phyloP scores from a whole-genome alignment of 2,329 filamentous ascomycete genomes.

The Aspergillus novoparasiticus region DNA sequence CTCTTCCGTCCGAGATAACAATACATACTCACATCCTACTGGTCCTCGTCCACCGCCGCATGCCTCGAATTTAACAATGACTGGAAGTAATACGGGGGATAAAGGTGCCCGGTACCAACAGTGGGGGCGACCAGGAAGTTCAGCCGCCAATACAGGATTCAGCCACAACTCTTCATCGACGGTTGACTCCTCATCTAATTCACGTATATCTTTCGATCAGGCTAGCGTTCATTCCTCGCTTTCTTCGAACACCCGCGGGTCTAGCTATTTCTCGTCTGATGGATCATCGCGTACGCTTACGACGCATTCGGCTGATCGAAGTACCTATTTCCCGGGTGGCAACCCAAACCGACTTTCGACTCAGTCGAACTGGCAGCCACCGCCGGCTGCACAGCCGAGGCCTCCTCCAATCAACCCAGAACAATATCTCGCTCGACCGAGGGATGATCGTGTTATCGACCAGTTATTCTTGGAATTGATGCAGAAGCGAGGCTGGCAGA shows the following conservation, averaged over 20 bases:
- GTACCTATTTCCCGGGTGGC: constrained; percentile 26
- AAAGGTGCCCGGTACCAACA: constrained; percentile 73
- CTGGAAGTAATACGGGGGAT: constrained; percentile 72
- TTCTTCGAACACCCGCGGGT: constrained; percentile 61
- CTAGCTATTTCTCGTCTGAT: constrained; percentile 60
- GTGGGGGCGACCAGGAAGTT: constrained; percentile 67
- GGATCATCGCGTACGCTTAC: constrained; percentile 49
- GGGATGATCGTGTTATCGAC: constrained; percentile 74
- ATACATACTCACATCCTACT: constrained; percentile 58
- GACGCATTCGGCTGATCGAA: constrained; percentile 39
- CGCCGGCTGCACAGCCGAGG: constrained; percentile 31
- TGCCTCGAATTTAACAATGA: constrained; percentile 61
- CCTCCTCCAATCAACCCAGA: constrained; percentile 31
- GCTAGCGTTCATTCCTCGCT: constrained; percentile 64
- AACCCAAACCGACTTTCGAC: constrained; percentile 35
- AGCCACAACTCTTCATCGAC: constrained; percentile 63
- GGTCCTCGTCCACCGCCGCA: constrained; percentile 64
- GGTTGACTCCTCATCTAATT: constrained; percentile 54
- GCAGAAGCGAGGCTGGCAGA: constrained; percentile 98
- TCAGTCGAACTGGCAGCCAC: constrained; percentile 32
- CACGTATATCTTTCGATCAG: constrained; percentile 64
- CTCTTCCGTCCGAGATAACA: constrained; percentile 51
- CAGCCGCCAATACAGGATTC: constrained; percentile 54
- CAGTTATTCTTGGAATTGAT: constrained; percentile 91
- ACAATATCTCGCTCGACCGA: constrained; percentile 46